phyloP scores from a whole-genome alignment of 805 yeast genomes.

The Candida hispaniensis region DNA sequence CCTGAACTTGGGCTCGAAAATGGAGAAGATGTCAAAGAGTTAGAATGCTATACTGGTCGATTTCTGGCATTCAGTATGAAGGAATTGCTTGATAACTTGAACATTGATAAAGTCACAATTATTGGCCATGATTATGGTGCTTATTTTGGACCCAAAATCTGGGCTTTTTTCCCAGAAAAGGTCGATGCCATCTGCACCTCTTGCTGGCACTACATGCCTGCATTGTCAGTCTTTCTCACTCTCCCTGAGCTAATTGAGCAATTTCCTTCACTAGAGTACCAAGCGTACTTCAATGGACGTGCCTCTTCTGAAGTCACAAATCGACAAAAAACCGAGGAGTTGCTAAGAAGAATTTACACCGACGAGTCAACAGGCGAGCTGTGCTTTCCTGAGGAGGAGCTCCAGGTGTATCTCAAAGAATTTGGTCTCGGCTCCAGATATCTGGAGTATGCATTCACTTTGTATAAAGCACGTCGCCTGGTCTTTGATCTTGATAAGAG shows the following conservation, averaged over 20 bases:
- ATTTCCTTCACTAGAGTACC: constrained; percentile 10
- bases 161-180: constrained; percentile 6
- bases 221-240: constrained; percentile 1
- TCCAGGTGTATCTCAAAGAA: constrained; percentile 12
- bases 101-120: constrained; percentile 1
- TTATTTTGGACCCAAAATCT: constrained; percentile 8
- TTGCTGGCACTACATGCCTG: constrained; percentile 12
- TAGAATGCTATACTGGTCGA: constrained; percentile 10
- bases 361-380: not conserved
- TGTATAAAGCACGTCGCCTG: constrained; percentile 13
- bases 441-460: constrained; percentile 4
- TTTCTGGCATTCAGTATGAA: constrained; percentile 12
- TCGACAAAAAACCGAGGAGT: constrained; percentile 1
- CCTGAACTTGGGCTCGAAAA: constrained; percentile 13
- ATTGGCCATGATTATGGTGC: constrained; percentile 16
- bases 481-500: constrained; percentile 11
- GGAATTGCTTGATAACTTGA: constrained; percentile 2
- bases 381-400: constrained; percentile 10
- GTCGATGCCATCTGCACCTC: constrained; percentile 12
- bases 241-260: constrained; percentile 3
- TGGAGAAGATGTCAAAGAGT: constrained; percentile 5
- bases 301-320: constrained; percentile 4
- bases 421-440: constrained; percentile 11
- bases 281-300: constrained; percentile 3
- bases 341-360: constrained; percentile 4